A percentile compares a stretch with the other conserved stretches of the same genome.
phyloP scores from a whole-genome alignment of 495 filamentous ascomycete species.

The Xylaria sp. region DNA sequence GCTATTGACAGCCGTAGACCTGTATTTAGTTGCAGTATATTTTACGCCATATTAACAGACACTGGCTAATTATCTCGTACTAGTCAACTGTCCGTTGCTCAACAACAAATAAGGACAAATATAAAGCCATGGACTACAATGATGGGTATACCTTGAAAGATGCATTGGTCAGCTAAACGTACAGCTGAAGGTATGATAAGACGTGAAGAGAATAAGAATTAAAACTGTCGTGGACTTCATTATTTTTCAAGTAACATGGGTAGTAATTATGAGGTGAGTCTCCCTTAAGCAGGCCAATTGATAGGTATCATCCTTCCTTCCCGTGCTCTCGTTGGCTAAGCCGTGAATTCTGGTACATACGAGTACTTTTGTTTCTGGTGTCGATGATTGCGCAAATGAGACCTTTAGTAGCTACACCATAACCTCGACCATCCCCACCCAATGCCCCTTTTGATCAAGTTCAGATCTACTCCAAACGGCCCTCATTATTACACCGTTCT shows the following conservation, averaged over 20 bases:
- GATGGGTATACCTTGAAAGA: not conserved
- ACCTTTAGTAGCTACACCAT: not conserved
- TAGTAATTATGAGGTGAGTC: not conserved
- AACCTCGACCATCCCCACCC: not conserved
- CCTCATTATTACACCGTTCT: not conserved
- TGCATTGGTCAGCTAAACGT: too few relatives aligned
- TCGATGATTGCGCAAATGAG: not conserved
- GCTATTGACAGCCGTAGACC: not conserved
- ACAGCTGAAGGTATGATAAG: too few relatives aligned
- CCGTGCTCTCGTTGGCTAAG: not conserved
- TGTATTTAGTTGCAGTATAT: not conserved
- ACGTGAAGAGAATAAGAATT: not conserved
- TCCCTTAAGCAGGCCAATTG: not conserved
- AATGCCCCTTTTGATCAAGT: not conserved
- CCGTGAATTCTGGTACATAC: not conserved
- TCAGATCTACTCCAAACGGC: not conserved
- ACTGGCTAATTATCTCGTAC: not conserved
- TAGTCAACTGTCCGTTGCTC: not conserved
- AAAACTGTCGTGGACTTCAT: not conserved
- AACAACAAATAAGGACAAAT: not conserved
- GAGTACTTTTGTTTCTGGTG: not conserved
- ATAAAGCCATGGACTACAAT: not conserved
- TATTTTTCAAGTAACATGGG: not conserved
- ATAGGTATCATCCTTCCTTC: not conserved
- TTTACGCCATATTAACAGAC: not conserved